These are phyloP conservation scores for Galeopsis tetrahit DNA, from an alignment of 257 asterid species.

Conservation along the genomic window DNA sequence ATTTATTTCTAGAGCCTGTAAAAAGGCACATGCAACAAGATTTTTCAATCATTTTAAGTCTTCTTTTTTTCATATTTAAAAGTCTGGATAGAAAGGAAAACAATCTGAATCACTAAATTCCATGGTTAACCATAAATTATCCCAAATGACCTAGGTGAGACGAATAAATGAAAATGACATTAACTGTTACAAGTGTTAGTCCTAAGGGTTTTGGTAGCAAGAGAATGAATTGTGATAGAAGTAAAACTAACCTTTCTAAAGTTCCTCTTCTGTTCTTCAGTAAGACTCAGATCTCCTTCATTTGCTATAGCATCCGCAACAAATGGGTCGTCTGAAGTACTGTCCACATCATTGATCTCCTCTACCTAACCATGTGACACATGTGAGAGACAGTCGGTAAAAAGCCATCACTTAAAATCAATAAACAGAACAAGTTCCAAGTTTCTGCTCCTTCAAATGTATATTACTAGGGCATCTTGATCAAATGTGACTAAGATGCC, in stretches of 20 bases:
- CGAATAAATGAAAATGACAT: conserved; percentile 8
- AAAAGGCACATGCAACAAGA: background rate
- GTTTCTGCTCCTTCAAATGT: conserved; percentile 15
- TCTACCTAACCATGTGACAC: conserved; percentile 69
- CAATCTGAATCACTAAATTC: background rate
- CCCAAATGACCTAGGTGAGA: conserved; percentile 3
- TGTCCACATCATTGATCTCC: conserved; percentile 92
- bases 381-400: conserved; percentile 30
- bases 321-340: conserved; percentile 67
- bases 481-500: conserved; percentile 22
- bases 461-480: conserved; percentile 9
- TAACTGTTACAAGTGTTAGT: conserved; percentile 5
- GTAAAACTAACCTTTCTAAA: conserved; percentile 72
- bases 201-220: conserved; percentile 3
- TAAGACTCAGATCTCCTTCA: conserved; percentile 76
- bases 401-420: conserved; percentile 9
- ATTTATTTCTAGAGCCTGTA: background rate
- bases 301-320: conserved; percentile 87
- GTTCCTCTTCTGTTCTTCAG: conserved; percentile 88
- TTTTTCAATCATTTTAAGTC: background rate
- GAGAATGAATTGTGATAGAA: conserved; percentile 10
- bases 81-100: background rate
- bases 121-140: background rate
- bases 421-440: conserved; percentile 34
- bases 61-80: too few relatives aligned